Percentiles rank a stretch among this genome's conserved stretches.
Conservation (phyloP, 225 moss, liverwort and hornwort species). For the Antitrichia curtipendula region DNA sequence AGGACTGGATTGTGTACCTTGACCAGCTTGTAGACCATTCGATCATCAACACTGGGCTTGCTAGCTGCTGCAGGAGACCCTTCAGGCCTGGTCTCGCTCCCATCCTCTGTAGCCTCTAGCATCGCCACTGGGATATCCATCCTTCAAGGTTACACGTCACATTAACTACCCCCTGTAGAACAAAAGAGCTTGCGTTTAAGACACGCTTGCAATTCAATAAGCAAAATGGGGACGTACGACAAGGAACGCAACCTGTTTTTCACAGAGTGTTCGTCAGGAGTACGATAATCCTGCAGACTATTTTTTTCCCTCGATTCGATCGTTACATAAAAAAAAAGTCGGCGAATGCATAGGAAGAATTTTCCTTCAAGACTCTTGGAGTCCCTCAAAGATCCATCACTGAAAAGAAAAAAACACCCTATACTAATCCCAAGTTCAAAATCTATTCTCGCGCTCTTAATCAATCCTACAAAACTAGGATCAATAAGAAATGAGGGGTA, state of each 20-base stretch:
- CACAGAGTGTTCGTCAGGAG: background rate
- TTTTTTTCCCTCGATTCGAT: background rate
- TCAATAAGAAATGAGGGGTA: background rate
- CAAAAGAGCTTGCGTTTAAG: background rate
- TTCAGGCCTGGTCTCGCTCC: conserved; percentile 18
- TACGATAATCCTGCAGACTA: background rate
- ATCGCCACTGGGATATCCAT: conserved; percentile 29
- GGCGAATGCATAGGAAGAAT: background rate
- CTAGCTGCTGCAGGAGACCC: conserved; percentile 22
- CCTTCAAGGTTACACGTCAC: conserved; percentile 8
- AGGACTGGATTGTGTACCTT: conserved; percentile 42
- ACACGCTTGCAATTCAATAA: background rate
- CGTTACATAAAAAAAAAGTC: background rate
- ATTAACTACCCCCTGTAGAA: conserved; percentile 26
- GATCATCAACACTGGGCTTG: conserved; percentile 41
- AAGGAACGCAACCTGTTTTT: background rate
- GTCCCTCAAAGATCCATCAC: background rate
- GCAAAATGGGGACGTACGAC: background rate
- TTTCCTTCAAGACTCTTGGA: background rate
- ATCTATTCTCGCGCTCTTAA: background rate
- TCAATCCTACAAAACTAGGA: background rate
- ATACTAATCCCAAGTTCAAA: background rate
- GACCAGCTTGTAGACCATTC: conserved; percentile 63
- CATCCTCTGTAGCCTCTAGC: conserved; percentile 46
- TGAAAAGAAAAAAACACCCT: background rate